Conservation (phyloP, 495 filamentous ascomycete genomes). For the Neurospora sp. region DNA sequence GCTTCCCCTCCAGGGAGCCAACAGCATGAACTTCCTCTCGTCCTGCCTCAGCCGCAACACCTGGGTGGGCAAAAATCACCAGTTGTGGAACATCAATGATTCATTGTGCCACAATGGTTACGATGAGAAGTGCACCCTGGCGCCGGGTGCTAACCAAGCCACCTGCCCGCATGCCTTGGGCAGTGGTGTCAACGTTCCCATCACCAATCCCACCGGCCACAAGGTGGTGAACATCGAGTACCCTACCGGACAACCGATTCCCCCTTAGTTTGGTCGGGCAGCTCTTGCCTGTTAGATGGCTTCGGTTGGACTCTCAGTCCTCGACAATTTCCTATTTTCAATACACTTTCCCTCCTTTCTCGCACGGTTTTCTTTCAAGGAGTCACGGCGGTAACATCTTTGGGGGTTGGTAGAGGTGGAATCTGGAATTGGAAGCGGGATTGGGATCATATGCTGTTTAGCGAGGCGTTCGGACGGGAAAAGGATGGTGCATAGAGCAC, state of each 20-base stretch:
- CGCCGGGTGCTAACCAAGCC: constrained; percentile 16
- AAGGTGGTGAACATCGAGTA: background rate
- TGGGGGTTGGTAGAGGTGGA: no score
- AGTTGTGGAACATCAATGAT: constrained; percentile 22
- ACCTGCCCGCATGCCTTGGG: background rate
- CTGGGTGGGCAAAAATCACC: constrained; percentile 21
- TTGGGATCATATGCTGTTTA: no score
- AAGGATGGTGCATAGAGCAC: no score
- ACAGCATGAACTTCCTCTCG: constrained; percentile 26
- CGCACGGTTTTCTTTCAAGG: no score
- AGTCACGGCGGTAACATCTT: no score
- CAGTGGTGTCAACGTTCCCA: background rate
- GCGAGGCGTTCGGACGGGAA: no score
- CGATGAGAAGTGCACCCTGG: constrained; percentile 23
- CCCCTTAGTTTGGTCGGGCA: background rate
- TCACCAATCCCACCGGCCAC: background rate
- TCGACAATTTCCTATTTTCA: no score
- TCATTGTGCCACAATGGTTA: constrained; percentile 17
- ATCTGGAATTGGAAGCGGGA: no score
- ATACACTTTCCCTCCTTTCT: no score
- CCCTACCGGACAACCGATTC: background rate
- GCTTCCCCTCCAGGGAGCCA: constrained; percentile 25
- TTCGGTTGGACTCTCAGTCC: no score
- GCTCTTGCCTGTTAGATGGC: no score
- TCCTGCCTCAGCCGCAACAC: constrained; percentile 17